Evolutionary conservation across 179 eudicot species (phyloP).

Genomic region (Silene noctiflora): DNA sequence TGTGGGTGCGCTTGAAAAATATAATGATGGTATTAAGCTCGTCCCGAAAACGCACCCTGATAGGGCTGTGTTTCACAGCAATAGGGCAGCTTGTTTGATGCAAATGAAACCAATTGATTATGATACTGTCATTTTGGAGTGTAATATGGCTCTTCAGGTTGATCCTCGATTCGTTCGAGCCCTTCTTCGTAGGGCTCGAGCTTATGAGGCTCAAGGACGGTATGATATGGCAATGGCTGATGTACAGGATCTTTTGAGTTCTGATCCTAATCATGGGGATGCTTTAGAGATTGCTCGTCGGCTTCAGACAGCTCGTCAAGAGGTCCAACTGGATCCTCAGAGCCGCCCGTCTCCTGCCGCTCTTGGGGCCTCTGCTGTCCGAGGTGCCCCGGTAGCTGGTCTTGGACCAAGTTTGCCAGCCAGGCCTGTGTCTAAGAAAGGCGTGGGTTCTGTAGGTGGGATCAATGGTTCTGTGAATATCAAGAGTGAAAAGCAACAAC

Average conservation of each 20-base stretch:
- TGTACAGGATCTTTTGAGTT: constrained; percentile 54
- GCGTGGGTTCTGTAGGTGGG: background rate
- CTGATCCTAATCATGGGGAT: constrained; percentile 77
- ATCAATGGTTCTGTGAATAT: constrained; percentile 18
- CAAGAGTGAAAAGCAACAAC: constrained; percentile 49
- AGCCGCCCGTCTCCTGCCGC: constrained; percentile 95
- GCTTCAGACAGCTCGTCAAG: constrained; percentile 53
- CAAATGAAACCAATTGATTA: constrained; percentile 91
- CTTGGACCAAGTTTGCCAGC: constrained; percentile 92
- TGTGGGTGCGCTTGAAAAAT: constrained; percentile 75
- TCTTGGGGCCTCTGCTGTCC: constrained; percentile 88
- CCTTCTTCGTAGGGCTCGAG: constrained; percentile 76
- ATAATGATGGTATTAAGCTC: constrained; percentile 79
- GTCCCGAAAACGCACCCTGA: constrained; percentile 75
- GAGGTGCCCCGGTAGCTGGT: constrained; percentile 79
- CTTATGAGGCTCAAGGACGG: constrained; percentile 77
- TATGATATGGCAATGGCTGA: constrained; percentile 75
- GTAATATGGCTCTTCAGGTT: constrained; percentile 79
- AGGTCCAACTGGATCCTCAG: constrained; percentile 75
- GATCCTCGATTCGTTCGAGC: constrained; percentile 73
- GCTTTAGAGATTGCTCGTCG: constrained; percentile 72
- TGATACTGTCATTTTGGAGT: constrained; percentile 70
- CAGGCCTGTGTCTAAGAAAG: constrained; percentile 71
- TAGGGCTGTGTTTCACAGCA: constrained; percentile 93
- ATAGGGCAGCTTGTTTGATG: constrained; percentile 94